Conservation (phyloP, 108 stramenopile genomes). For the Nitzschia palea region DNA sequence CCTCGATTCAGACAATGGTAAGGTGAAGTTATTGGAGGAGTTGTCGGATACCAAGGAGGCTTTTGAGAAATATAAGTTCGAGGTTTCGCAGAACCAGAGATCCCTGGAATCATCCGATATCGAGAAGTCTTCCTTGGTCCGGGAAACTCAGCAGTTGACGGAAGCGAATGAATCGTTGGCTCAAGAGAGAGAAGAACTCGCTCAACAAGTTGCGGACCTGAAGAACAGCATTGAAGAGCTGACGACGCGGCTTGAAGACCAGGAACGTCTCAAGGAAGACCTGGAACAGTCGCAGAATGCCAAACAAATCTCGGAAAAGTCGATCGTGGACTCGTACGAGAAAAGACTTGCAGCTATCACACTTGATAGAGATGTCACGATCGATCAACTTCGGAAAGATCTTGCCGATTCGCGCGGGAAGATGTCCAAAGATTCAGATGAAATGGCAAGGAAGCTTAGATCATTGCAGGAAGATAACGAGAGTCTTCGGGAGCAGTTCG, state of each 20-base stretch:
- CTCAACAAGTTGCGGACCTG: conserved; percentile 13
- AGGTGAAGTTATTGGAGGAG: not conserved
- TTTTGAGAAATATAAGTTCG: not conserved
- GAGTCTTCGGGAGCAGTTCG: conserved; percentile 51
- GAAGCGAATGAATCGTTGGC: not conserved
- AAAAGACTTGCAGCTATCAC: conserved; percentile 44
- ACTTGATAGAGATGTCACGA: conserved; percentile 57
- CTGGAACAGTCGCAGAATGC: conserved; percentile 46
- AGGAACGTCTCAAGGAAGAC: conserved; percentile 39
- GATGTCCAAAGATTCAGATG: conserved; percentile 35
- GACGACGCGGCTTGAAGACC: conserved; percentile 5
- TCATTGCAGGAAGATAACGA: conserved; percentile 53
- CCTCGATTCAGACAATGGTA: conserved; percentile 7
- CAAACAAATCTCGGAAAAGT: conserved; percentile 52
- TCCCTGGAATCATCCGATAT: not conserved
- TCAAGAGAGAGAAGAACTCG: conserved; percentile 21
- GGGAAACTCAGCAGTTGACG: not conserved
- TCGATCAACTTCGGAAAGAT: conserved; percentile 68
- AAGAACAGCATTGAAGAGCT: conserved; percentile 4
- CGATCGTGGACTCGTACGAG: conserved; percentile 51
- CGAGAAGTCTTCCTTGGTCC: not conserved
- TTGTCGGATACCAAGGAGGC: not conserved
- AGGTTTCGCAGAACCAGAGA: not conserved
- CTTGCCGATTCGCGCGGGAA: conserved; percentile 48
- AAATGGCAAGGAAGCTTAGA: conserved; percentile 41